Evolutionary conservation across 345 rosid species (phyloP).

Genomic region (Psidium guajava): DNA sequence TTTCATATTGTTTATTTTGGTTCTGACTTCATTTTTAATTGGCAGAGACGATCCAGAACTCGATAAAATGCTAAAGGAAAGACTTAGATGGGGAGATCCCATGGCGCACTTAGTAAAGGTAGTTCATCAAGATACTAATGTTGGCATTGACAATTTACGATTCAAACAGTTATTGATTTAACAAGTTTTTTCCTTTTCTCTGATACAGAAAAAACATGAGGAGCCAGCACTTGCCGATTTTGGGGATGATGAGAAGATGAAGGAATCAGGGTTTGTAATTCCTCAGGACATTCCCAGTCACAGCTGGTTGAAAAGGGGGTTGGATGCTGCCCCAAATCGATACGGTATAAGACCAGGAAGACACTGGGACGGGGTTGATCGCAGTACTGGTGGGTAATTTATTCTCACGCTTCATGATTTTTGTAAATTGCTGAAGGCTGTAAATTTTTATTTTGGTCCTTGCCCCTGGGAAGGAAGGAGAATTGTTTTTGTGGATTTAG

Average conservation of each 20-base stretch:
- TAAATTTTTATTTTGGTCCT: neutral
- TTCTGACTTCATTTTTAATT: constrained; percentile 1
- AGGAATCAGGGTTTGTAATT: constrained; percentile 75
- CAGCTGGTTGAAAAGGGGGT: constrained; percentile 77
- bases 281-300: constrained; percentile 78
- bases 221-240: constrained; percentile 48
- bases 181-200: neutral
- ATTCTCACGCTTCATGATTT: neutral
- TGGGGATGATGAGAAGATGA: constrained; percentile 82
- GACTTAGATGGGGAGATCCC: constrained; percentile 85
- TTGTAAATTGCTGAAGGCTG: neutral
- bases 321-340: constrained; percentile 73
- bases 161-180: neutral
- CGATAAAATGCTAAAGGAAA: constrained; percentile 65
- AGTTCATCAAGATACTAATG: neutral
- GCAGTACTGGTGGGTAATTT: constrained; percentile 58
- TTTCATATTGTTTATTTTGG: neutral
- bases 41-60: constrained; percentile 91
- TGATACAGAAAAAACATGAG: constrained; percentile 44
- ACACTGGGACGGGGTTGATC: constrained; percentile 98
- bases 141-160: neutral
- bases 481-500: neutral
- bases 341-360: constrained; percentile 91
- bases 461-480: neutral
- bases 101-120: constrained; percentile 98